Percentiles rank a stretch among this genome's conserved stretches.
These are phyloP conservation scores for Mucor racemosus DNA, from an alignment of 371 early-diverging fungal genomes.

Conservation along the genomic window DNA sequence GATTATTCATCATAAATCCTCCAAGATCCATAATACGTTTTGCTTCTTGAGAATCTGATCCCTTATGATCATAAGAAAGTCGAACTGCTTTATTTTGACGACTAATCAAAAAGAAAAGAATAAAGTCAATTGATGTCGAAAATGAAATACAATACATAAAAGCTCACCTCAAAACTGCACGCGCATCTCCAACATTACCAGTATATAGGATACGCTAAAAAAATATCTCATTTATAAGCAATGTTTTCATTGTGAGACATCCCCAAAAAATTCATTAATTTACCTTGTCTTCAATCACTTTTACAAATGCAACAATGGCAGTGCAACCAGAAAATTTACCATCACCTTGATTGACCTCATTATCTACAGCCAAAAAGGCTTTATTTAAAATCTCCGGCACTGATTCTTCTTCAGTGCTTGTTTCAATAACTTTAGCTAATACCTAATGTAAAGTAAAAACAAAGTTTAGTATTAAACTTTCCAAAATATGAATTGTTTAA, in stretches of 20 bases:
- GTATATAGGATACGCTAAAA: constrained; percentile 84
- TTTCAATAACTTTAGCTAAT: constrained; percentile 26
- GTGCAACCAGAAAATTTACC: constrained; percentile 90
- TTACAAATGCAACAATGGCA: constrained; percentile 83
- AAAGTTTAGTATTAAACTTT: background rate
- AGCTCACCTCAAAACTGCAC: constrained; percentile 85
- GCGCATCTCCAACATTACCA: constrained; percentile 97
- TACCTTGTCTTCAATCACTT: constrained; percentile 49
- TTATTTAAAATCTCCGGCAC: constrained; percentile 85
- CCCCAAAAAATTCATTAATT: background rate
- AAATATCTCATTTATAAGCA: background rate
- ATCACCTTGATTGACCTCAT: constrained; percentile 73
- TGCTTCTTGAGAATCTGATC: constrained; percentile 87
- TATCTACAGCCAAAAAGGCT: constrained; percentile 85
- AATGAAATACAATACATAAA: background rate
- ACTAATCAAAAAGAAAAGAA: constrained; percentile 38
- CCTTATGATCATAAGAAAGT: constrained; percentile 97
- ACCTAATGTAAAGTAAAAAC: constrained; percentile 15
- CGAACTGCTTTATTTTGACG: constrained; percentile 86
- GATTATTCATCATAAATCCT: constrained; percentile 95
- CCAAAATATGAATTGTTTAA: too few species aligned
- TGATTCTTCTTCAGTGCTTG: constrained; percentile 25
- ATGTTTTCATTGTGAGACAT: background rate
- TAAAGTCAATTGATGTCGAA: background rate
- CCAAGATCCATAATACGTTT: constrained; percentile 90